A percentile compares a stretch with the other conserved stretches of the same genome.
phyloP scores from a whole-genome alignment of 2,329 filamentous ascomycete species.

The Pestalotiopsis fici region DNA sequence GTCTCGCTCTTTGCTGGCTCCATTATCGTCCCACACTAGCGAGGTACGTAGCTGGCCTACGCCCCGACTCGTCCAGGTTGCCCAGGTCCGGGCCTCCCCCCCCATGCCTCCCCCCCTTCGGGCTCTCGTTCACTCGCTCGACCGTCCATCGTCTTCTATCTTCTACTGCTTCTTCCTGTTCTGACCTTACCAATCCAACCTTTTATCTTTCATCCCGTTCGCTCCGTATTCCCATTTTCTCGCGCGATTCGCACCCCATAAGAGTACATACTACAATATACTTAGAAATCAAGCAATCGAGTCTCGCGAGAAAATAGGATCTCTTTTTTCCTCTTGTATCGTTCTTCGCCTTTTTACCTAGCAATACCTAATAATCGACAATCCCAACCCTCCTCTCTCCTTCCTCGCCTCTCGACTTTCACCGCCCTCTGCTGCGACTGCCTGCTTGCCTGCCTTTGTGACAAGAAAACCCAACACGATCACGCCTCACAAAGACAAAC shows the following conservation, averaged over 20 bases:
- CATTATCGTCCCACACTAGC: constrained; percentile 29
- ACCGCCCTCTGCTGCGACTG: not conserved
- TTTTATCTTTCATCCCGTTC: constrained; percentile 30
- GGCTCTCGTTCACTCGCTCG: constrained; percentile 20
- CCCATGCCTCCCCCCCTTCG: constrained; percentile 17
- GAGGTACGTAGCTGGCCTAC: not conserved
- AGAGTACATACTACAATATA: constrained; percentile 8
- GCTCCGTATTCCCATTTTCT: constrained; percentile 31
- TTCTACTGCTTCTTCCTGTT: constrained; percentile 26
- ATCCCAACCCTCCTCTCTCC: not conserved
- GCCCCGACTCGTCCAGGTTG: constrained; percentile 15
- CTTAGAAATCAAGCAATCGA: not conserved
- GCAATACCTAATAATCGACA: constrained; percentile 16
- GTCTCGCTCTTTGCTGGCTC: constrained; percentile 23
- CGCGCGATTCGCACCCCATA: constrained; percentile 15
- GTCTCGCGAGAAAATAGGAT: constrained; percentile 26
- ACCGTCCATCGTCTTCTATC: constrained; percentile 19
- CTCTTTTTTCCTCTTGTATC: constrained; percentile 24
- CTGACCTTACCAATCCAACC: constrained; percentile 20
- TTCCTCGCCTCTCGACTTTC: not conserved
- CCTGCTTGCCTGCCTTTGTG: constrained; percentile 15
- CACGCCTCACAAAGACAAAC: not conserved
- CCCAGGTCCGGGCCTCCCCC: constrained; percentile 8
- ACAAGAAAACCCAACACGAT: not conserved
- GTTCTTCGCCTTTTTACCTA: constrained; percentile 28